Evolutionary conservation across 108 stramenopile genomes (phyloP), one percentile per base, ranked within the genome.

Genomic region (Nannochloropsis salina): DNA sequence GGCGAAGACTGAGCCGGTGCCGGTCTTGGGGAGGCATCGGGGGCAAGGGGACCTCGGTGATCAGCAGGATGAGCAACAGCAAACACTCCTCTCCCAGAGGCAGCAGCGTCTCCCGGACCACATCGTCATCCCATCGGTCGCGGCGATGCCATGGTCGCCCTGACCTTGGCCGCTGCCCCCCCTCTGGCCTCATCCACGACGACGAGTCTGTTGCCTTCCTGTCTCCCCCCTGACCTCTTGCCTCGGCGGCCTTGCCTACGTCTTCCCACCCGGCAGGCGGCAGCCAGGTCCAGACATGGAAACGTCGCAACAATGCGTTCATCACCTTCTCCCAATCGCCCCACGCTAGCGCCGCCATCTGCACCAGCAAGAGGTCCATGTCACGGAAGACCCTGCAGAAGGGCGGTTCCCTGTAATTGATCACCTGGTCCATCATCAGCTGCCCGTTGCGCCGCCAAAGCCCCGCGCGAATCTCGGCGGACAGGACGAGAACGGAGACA

Each of bases 391-490:
- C 87, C 45, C 93, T 92, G 86, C 96, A 97, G 91, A 96, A 96
- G n/a, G 94, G 96, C 44, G 96, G 94, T 88, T 97, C 96, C 40
- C 93, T 89, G 80, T 95, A 96, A 86, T 96, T 94, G 20, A 95
- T 86, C 47, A 91, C 85, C 89, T 91, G 84, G 44, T 82, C 51
- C 81, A 84, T 31, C 21, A 86, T 83, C n/a, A 85, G 93, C 51
- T 94, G 92, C 5, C 96, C 96, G 87, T 98, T 98, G n/a, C 96
- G 89, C 79, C 90, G 88, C 98, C 98, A 98, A 41, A 98, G 84
- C 21, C 95, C 94, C 2, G 93, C 92, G 83, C 94, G 91, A n/a
- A 98, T 93, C 89, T 97, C 95, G 42, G 96, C 94, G 18, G 94
- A 92, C 42, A 86, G 43, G 44, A 80, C 88, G 44, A 92, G 51